Conservation (phyloP, 495 filamentous ascomycete species). For the Aspergillus incahuasiensis region DNA sequence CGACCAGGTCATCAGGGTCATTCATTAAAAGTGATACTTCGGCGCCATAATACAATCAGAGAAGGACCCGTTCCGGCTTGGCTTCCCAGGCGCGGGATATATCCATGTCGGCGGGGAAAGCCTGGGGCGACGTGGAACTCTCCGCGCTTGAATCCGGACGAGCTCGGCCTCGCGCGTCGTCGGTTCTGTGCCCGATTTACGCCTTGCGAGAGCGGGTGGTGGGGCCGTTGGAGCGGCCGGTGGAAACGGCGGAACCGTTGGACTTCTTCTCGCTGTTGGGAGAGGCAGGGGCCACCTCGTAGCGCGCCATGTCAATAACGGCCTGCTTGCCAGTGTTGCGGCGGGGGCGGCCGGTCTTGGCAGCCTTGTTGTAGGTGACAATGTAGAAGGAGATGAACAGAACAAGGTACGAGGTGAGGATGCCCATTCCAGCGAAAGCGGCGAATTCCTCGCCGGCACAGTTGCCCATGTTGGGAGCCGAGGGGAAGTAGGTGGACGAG, state of each 20-base stretch:
- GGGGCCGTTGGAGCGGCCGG: conserved; percentile 41
- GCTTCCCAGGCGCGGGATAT: not conserved
- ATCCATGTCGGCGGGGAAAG: not conserved
- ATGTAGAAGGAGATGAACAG: conserved; percentile 99
- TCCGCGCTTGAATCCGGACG: not conserved
- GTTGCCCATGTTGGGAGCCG: conserved; percentile 72
- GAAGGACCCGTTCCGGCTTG: not conserved
- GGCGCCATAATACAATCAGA: conserved; percentile 13
- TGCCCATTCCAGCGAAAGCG: conserved; percentile 86
- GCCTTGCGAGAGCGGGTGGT: conserved; percentile 49
- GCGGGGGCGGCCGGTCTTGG: conserved; percentile 53
- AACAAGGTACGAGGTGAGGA: conserved; percentile 87
- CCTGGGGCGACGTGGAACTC: not conserved
- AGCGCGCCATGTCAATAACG: conserved; percentile 51
- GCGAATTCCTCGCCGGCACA: conserved; percentile 98
- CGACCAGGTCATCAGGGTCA: conserved; percentile 42
- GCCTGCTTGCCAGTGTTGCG: conserved; percentile 50
- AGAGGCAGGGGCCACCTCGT: conserved; percentile 34
- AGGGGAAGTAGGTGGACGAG: conserved; percentile 84
- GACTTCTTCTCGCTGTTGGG: conserved; percentile 26
- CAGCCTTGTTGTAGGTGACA: conserved; percentile 88
- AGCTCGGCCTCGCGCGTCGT: not conserved
- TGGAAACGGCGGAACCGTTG: conserved; percentile 32
- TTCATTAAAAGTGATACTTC: conserved; percentile 40
- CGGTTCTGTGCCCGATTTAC: conserved; percentile 20